phyloP scores from a whole-genome alignment of 805 yeast genomes.

The Lipomyces yamadae region DNA sequence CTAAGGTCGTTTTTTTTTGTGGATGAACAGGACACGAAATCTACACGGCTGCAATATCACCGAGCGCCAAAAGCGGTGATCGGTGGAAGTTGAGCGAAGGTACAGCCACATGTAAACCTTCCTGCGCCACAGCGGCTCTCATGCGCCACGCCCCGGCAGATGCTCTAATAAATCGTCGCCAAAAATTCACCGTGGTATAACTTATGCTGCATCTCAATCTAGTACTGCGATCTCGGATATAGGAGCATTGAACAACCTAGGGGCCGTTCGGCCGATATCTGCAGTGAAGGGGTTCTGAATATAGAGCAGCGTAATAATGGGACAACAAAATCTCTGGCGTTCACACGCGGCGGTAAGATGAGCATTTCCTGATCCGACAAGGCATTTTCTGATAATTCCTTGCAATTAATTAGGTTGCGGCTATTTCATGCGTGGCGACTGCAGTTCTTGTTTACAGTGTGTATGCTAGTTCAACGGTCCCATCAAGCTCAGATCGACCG shows the following conservation, averaged over 20 bases:
- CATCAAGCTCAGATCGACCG: background rate
- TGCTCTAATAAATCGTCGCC: too few species aligned
- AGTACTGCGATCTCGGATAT: background rate
- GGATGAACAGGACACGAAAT: background rate
- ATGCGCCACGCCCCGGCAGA: background rate
- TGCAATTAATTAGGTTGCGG: background rate
- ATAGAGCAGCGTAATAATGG: background rate
- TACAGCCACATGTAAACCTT: background rate
- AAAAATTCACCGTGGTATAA: too few species aligned
- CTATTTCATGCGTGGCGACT: constrained; percentile 14
- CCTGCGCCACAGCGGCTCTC: background rate
- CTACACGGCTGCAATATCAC: background rate
- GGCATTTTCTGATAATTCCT: background rate
- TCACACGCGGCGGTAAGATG: background rate
- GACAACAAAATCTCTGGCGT: constrained; percentile 1
- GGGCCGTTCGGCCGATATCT: constrained; percentile 1
- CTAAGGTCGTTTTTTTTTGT: background rate
- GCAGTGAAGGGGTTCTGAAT: background rate
- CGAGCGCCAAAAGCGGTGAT: background rate
- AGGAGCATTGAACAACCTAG: background rate
- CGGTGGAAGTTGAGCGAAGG: constrained; percentile 1
- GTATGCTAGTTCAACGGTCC: background rate
- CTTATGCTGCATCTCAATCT: background rate
- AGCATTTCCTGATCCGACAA: background rate
- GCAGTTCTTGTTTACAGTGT: constrained; percentile 7